These are phyloP conservation scores for Penicillium oxalicum DNA, from an alignment of 2,329 filamentous ascomycete genomes.

Conservation along the genomic window DNA sequence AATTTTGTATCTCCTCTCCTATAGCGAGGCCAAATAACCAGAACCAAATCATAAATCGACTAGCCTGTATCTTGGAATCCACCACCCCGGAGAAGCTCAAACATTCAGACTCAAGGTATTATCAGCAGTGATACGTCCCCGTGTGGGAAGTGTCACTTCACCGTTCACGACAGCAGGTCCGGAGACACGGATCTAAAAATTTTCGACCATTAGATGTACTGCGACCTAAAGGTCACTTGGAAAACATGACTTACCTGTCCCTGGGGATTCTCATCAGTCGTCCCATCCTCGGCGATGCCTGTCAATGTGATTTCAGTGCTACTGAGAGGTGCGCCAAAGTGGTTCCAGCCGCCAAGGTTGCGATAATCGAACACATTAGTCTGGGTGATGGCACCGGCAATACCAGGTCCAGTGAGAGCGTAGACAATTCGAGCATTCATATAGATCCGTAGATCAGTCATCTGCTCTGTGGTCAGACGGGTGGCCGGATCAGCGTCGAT, in stretches of 20 bases:
- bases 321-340: constrained; percentile 78
- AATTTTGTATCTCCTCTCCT: neutral
- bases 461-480: constrained; percentile 59
- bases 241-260: constrained; percentile 54
- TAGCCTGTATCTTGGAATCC: too few relatives aligned
- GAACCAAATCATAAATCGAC: too few relatives aligned
- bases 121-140: constrained; percentile 63
- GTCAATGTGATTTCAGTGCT: constrained; percentile 69
- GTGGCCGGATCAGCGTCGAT: constrained; percentile 56
- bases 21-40: too few relatives aligned
- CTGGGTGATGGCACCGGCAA: constrained; percentile 87
- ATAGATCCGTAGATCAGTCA: constrained; percentile 78
- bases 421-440: constrained; percentile 77
- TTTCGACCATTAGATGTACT: constrained; percentile 4
- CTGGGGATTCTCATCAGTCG: constrained; percentile 38
- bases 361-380: constrained; percentile 86
- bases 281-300: constrained; percentile 29
- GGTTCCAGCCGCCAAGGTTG: constrained; percentile 44
- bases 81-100: constrained; percentile 1
- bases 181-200: constrained; percentile 58
- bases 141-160: constrained; percentile 58
- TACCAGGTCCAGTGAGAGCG: constrained; percentile 70
- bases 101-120: constrained; percentile 58
- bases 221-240: too few relatives aligned
- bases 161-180: constrained; percentile 69